phyloP scores from a whole-genome alignment of 139 green algal genomes.

The Chlorella sorokiniana region DNA sequence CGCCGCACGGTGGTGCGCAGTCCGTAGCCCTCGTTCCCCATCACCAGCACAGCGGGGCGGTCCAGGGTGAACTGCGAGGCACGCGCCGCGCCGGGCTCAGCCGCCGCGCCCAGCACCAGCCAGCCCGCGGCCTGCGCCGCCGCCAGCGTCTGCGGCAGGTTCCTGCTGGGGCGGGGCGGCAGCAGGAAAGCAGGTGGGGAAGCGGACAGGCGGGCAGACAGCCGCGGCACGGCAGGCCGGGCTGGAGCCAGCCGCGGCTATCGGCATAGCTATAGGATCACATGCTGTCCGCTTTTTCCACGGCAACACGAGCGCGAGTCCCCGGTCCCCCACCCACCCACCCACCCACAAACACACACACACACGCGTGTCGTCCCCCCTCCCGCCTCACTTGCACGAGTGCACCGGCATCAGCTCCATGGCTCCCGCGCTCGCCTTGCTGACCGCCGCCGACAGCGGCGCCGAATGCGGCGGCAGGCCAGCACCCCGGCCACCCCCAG shows the following conservation, averaged over 20 bases:
- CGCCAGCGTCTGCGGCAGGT: slow-evolving; percentile 76
- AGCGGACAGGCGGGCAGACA: slow-evolving; percentile 19
- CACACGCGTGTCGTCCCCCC: not conserved
- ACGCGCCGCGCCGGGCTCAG: slow-evolving; percentile 50
- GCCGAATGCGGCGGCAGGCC: slow-evolving; percentile 76
- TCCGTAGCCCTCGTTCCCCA: slow-evolving; percentile 88
- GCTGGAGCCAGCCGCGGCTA: too few relatives aligned
- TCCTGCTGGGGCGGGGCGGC: slow-evolving; percentile 55
- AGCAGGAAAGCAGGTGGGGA: not conserved
- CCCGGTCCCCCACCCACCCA: not conserved
- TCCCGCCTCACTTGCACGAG: slow-evolving; percentile 36
- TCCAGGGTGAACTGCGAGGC: slow-evolving; percentile 43
- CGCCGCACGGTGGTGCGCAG: slow-evolving; percentile 74
- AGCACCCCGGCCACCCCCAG: slow-evolving; percentile 86
- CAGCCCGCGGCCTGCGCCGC: slow-evolving; percentile 69
- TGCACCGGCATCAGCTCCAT: slow-evolving; percentile 80
- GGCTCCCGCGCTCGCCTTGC: slow-evolving; percentile 87
- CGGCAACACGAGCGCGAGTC: too few relatives aligned
- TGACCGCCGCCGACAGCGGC: slow-evolving; percentile 79
- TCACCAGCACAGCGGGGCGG: slow-evolving; percentile 83
- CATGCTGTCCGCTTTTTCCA: too few relatives aligned
- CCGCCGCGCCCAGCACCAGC: slow-evolving; percentile 77
- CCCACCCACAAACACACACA: not conserved
- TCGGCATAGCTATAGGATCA: too few relatives aligned
- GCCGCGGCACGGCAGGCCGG: not conserved